Conservation (phyloP, 2,329 filamentous ascomycete species). For the Monilinia laxa region DNA sequence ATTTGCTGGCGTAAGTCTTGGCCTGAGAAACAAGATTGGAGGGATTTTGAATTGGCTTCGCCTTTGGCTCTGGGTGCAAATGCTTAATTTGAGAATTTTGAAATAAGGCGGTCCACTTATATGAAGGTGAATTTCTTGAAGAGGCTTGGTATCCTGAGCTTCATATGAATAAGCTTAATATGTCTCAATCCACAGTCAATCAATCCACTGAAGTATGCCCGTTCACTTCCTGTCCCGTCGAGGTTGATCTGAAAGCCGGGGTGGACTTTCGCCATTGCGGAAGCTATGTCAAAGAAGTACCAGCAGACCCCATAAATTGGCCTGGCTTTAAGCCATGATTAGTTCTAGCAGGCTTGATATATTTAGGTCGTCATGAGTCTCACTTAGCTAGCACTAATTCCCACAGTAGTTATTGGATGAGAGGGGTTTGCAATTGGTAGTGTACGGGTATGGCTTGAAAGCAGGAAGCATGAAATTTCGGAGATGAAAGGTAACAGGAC, state of each 20-base stretch:
- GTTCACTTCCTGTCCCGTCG: slow-evolving; percentile 10
- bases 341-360: slow-evolving; percentile 3
- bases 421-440: slow-evolving; percentile 13
- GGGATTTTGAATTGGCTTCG: slow-evolving; percentile 5
- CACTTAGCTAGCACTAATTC: slow-evolving; percentile 2
- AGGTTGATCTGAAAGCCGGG: slow-evolving; percentile 22
- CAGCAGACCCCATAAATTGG: slow-evolving; percentile 16
- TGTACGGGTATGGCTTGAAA: background rate
- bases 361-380: slow-evolving; percentile 4
- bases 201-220: slow-evolving; percentile 10
- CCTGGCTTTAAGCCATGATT: slow-evolving; percentile 9
- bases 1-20: background rate
- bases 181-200: slow-evolving; percentile 9
- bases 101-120: background rate
- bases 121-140: background rate
- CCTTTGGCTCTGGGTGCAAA: background rate
- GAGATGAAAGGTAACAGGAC: slow-evolving; percentile 31
- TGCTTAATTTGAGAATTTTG: slow-evolving; percentile 8
- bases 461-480: slow-evolving; percentile 30
- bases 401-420: slow-evolving; percentile 5
- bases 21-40: background rate
- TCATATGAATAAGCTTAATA: slow-evolving; percentile 21
- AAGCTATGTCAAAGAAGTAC: slow-evolving; percentile 23
- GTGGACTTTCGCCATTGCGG: slow-evolving; percentile 23
- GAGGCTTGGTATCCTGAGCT: slow-evolving; percentile 12